phyloP scores from a whole-genome alignment of 2,329 filamentous ascomycete genomes.

The Microcyclospora tardicrescens region DNA sequence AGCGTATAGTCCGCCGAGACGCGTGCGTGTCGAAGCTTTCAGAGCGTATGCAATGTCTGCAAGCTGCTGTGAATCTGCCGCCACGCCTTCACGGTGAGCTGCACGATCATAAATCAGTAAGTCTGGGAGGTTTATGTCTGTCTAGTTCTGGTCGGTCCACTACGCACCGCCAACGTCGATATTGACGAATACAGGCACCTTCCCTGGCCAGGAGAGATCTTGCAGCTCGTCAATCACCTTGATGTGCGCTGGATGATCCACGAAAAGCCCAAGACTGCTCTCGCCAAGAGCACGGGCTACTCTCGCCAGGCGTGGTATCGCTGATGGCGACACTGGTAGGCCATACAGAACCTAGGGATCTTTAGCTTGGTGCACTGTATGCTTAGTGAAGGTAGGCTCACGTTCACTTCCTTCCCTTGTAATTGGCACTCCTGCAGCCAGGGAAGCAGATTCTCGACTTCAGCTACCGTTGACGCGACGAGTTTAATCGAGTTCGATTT shows the following conservation, averaged over 20 bases:
- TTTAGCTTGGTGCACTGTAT: background rate
- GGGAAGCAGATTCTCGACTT: slow-evolving; percentile 54
- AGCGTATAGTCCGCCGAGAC: slow-evolving; percentile 54
- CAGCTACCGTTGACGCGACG: slow-evolving; percentile 60
- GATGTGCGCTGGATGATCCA: slow-evolving; percentile 56
- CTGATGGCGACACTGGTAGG: slow-evolving; percentile 52
- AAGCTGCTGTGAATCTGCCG: slow-evolving; percentile 37
- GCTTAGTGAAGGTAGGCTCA: slow-evolving; percentile 24
- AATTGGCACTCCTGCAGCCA: slow-evolving; percentile 46
- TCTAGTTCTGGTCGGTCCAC: too few species aligned
- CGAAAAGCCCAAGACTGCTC: slow-evolving; percentile 48
- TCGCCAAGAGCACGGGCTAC: slow-evolving; percentile 45
- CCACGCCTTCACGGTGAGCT: slow-evolving; percentile 52
- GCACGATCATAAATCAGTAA: too few species aligned
- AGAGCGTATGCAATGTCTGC: slow-evolving; percentile 37
- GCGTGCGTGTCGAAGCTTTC: slow-evolving; percentile 28
- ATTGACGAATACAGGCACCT: slow-evolving; percentile 53
- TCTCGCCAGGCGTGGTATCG: slow-evolving; percentile 45
- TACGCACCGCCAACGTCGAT: slow-evolving; percentile 53
- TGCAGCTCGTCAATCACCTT: slow-evolving; percentile 34
- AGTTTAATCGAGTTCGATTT: slow-evolving; percentile 41
- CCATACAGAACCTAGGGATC: slow-evolving; percentile 51
- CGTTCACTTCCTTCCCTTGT: slow-evolving; percentile 45
- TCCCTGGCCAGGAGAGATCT: slow-evolving; percentile 29
- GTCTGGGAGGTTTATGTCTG: too few species aligned